Base-by-base conservation (phyloP, 176 grass and related monocot species). In the Microstegium vimineum region DNA sequence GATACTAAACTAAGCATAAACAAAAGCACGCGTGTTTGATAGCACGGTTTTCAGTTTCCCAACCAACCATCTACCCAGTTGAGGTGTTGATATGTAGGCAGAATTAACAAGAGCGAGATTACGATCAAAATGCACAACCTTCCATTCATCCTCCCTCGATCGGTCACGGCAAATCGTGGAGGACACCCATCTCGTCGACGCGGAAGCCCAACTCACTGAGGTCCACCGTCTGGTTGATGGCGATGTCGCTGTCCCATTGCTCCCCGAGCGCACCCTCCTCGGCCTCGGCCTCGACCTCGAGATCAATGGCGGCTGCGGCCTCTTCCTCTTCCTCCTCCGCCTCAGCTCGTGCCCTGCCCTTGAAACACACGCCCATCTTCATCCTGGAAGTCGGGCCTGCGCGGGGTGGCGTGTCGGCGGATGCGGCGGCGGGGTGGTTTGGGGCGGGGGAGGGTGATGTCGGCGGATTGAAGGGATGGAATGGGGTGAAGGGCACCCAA, bases 161-260 rank as follows among this genome's bases (percentile, higher is more conserved):
- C 70, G 45, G 61, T 89, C 83, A 89, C 0, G 83, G 59, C 49
- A 82, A 68, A 31, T 66, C 57, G 18, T 46, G 67, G 45, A 90
- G 45, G 42, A 82, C 38, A 11, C 79, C 88, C 79, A 77, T 71
- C 45, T 86, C 88, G 66, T 90, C 83, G 15, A 82, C 18, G 66
- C 79, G 73, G 20, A 90, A 86, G 13, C 88, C 88, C 43, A 90
- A 56, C 26, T 90, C 88, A 45, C 83, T 77, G 62, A 90, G 83
- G 67, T 90, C 78, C 65, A 86, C 88, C 26, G 83, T 6, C 34
- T 86, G 73, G 59, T 42, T 25, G 67, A 85, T 71, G 54, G 57
- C 78, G 35, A 45, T 71, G 59, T 9, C 25, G 71, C 45, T 30
- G 41, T n/a, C 63, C 34, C 61, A 81, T 64, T 26, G n/a, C 59